Evolutionary conservation across 2,329 filamentous ascomycete species (phyloP), one percentile per base, ranked within the genome.

Genomic region (Gyromitra esculenta): DNA sequence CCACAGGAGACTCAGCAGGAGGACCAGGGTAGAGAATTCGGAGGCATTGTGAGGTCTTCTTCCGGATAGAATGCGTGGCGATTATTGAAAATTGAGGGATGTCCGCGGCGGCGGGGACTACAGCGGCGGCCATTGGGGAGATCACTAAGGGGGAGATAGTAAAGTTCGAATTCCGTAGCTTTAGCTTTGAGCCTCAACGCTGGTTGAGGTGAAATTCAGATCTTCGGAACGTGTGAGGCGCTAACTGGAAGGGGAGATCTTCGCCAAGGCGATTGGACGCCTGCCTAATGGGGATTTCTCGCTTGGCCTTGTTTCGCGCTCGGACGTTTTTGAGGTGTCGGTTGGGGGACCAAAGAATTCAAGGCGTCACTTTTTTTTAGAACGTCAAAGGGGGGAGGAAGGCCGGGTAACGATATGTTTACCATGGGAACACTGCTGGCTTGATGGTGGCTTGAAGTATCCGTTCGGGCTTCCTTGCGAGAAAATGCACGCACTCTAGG

Each of bases 61-160:
- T 80, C 25, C 81, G 75, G 76, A 91, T 90, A 80, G 87, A 85
- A 3, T 89, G 87, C 1, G 89, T 89, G 1, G 89, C 88, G 50
- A 90, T 86, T 57, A 91, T 85, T 21, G 86, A 88, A 67, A 87
- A 84, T 0, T 85, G 80, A 43, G 87, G 85, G 66, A 90, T 82
- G 60, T 87, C 84, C 66, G 85, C 83, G 31, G 82, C 81, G n/a
- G 87, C 80, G 8, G 83, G 80, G 73, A 85, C 84, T 81, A 86
- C 43, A 35, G 25, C 52, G 31, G 35, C 11, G n/a, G 35, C 21
- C 41, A 57, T 66, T 50, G 65, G 45, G 25, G 52, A 25, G 48
- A n/a, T 68, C 13, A 7, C 15, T 5, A 18, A 11, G 65, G 54
- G 25, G 8, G 25, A 11, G 13, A 5, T 57, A 21, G 25, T 54